Percentiles rank a stretch among this genome's conserved stretches.
These are phyloP conservation scores for Alternaria solani DNA, from an alignment of 2,329 filamentous ascomycete genomes.

Conservation along the genomic window DNA sequence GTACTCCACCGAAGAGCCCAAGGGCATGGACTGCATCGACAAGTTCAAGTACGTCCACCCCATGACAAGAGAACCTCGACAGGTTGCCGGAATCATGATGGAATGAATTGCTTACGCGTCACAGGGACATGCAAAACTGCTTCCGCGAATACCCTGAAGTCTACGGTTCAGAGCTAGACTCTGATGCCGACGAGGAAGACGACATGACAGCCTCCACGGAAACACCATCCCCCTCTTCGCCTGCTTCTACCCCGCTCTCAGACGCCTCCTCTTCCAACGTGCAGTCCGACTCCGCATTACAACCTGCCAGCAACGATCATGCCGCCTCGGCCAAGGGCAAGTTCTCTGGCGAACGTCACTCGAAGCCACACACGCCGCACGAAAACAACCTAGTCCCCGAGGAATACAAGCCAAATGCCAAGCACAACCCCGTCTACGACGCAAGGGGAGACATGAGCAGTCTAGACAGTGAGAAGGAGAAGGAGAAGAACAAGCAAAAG, in stretches of 20 bases:
- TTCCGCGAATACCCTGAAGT: slow-evolving; percentile 92
- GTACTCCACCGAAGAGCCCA: slow-evolving; percentile 91
- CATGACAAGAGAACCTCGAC: background rate
- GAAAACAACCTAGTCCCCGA: slow-evolving; percentile 29
- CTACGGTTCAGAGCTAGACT: slow-evolving; percentile 86
- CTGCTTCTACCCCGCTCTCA: background rate
- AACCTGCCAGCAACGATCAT: slow-evolving; percentile 15
- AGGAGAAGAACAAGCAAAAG: slow-evolving; percentile 17
- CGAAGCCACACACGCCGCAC: slow-evolving; percentile 16
- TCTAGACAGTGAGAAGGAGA: slow-evolving; percentile 14
- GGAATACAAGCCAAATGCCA: slow-evolving; percentile 26
- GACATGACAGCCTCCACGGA: slow-evolving; percentile 41
- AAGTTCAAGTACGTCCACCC: slow-evolving; percentile 82
- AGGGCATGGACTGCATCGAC: slow-evolving; percentile 97
- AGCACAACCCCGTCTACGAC: slow-evolving; percentile 14
- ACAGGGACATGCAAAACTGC: slow-evolving; percentile 94
- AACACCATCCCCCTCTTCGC: slow-evolving; percentile 8
- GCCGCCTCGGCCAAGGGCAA: slow-evolving; percentile 13
- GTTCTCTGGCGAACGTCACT: slow-evolving; percentile 12
- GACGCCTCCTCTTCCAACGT: slow-evolving; percentile 4
- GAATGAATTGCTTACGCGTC: slow-evolving; percentile 11
- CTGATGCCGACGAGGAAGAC: slow-evolving; percentile 76
- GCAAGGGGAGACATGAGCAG: slow-evolving; percentile 17
- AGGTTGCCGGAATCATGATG: background rate
- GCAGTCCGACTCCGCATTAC: slow-evolving; percentile 2